Evolutionary conservation across 164 flowering plant genomes (phyloP), one percentile per base, ranked within the genome.

Genomic region (Akebia trifoliata): DNA sequence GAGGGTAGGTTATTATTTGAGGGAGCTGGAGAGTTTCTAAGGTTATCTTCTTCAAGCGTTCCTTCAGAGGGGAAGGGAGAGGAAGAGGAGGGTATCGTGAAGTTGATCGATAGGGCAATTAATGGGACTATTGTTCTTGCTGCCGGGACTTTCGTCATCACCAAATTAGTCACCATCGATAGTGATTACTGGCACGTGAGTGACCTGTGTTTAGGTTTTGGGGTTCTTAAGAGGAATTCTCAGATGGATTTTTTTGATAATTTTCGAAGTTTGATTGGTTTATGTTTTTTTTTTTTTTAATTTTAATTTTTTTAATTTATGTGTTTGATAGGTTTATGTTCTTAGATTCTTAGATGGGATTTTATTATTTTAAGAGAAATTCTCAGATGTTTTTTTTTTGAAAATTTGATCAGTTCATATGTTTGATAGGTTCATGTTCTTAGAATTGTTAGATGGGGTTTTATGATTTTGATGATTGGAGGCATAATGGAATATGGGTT

Each of bases 121-220:
- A 92, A 89, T 66, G 88, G 88, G 4, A 59, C 83, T 10, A 85
- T 92, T 61, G 95, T 89, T 55, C 79, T 92, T 24, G 95, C 87
- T 59, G 93, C 90, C 8, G 90, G 96, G 24, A 56, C 76, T 55
- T 84, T 83, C 54, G 90, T 90, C 2, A 69, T 90, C 60, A 80
- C 86, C 22, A 90, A 68, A 65, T 69, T 87, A 83, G 78, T 86
- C 61, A 90, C 95, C 34, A 74, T 90, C 60, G 95, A 90, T 55
- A 70, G 65, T 25, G 92, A 87, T 62, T 85, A 85, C 50, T 90
- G 95, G 97, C 95, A 90, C 31, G 95, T 90, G 54, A 76, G 78
- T 73, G n/a, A n/a, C n/a, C n/a, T n/a, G 18, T 21, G 29, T 36
- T 37, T 58, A 10, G 20, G 24, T 39, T 50, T 60, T 39, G 3